These are phyloP conservation scores for Sporothrix euskadiensis DNA, from an alignment of 2,329 filamentous ascomycete species.

Conservation along the genomic window DNA sequence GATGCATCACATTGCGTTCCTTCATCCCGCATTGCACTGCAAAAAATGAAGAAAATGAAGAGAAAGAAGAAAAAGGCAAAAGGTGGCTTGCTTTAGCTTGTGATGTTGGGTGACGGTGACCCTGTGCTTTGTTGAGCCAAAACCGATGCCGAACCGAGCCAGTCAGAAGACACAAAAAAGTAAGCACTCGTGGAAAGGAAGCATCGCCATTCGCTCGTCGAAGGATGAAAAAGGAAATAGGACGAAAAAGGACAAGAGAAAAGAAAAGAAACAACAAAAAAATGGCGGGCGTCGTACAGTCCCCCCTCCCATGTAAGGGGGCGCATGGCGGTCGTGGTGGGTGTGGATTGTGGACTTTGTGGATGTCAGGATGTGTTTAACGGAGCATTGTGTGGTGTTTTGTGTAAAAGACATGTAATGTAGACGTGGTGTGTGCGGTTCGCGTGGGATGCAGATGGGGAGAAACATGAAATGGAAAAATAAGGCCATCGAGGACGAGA, in stretches of 20 bases:
- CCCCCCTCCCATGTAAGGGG: not conserved
- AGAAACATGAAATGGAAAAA: slow-evolving; percentile 20
- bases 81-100: not conserved
- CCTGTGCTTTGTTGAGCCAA: not conserved
- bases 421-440: not conserved
- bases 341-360: not conserved
- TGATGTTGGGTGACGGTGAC: not conserved
- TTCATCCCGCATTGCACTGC: not conserved
- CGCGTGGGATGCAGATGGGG: slow-evolving; percentile 13
- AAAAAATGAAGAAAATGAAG: not conserved
- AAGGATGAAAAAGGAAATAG: not conserved
- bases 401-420: too few species aligned
- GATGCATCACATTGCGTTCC: not conserved
- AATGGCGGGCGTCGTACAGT: not conserved
- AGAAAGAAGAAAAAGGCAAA: not conserved
- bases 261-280: not conserved
- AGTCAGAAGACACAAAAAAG: not conserved
- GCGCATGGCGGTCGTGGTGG: not conserved
- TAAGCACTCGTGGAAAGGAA: not conserved
- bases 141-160: not conserved
- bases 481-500: not conserved
- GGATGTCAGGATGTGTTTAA: not conserved
- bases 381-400: not conserved
- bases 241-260: not conserved
- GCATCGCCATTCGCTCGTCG: not conserved